Evolutionary conservation across 768 basidiomycete genomes (phyloP).

Genomic region (Phanerochaete carnosa): DNA sequence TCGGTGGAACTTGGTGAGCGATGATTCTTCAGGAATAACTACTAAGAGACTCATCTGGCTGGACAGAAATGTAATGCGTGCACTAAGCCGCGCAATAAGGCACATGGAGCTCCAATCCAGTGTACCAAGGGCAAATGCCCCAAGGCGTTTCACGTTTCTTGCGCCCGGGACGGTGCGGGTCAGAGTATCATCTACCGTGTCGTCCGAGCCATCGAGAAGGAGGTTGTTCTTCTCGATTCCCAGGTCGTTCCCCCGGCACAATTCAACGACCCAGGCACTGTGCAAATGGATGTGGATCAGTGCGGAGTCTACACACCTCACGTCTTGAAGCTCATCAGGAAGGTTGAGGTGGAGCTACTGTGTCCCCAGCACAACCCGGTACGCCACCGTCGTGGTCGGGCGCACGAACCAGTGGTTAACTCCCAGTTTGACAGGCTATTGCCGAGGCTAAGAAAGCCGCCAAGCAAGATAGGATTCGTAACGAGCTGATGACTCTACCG

Average conservation of each 20-base stretch:
- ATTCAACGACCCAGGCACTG: conserved; percentile 1
- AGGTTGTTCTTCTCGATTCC: conserved; percentile 63
- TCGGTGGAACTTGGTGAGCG: conserved; percentile 85
- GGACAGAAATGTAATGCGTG: conserved; percentile 88
- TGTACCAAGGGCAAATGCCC: conserved; percentile 94
- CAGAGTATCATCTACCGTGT: conserved; percentile 58
- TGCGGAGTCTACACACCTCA: background rate
- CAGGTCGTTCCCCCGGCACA: conserved; percentile 4
- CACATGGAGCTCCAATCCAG: conserved; percentile 82
- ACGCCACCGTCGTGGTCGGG: conserved; percentile 28
- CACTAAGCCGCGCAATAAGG: conserved; percentile 59
- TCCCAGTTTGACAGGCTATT: conserved; percentile 46
- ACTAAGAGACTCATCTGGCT: background rate
- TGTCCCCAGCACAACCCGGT: conserved; percentile 93
- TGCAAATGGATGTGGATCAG: background rate
- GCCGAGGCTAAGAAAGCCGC: conserved; percentile 71
- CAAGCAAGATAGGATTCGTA: conserved; percentile 70
- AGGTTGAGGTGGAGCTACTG: conserved; percentile 69
- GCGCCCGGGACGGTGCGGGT: conserved; percentile 61
- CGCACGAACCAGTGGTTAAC: background rate
- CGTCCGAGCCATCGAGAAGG: conserved; percentile 73
- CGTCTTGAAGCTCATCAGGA: conserved; percentile 68
- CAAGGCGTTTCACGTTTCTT: conserved; percentile 91
- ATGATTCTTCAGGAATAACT: background rate
- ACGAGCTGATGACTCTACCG: conserved; percentile 67